Base-by-base conservation (phyloP, 352 stramenopile species). In the Pythium phragmiticola region DNA sequence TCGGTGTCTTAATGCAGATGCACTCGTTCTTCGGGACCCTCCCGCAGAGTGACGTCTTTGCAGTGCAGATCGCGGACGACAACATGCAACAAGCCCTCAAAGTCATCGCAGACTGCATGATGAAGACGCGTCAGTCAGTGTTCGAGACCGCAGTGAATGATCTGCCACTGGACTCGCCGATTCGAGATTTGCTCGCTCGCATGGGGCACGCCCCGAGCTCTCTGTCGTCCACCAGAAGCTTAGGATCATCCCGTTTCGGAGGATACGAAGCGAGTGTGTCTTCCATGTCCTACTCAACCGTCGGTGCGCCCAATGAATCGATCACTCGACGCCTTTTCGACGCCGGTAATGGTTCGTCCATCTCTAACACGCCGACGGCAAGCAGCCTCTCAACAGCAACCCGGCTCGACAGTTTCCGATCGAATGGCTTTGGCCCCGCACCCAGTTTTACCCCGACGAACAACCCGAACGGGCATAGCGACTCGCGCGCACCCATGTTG, bases 1-100 rank as follows among this genome's bases (percentile, higher is more conserved):
- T 88, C 41, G 83, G 81, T 42, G 77, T 94, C 23, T 70, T 95
- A 34, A 92, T 92, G 81, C 80, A 92, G 60, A 92, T 94, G 84
- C 84, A 95, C 57, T 88, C 75, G 37, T 92, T 94, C 64, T 93
- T 95, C 48, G 84, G 82, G 7, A 93, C 82, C 12, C 69, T 92
- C 17, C 76, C 84, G 9, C 63, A 77, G 43, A 82, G 62, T 8
- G 78, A 94, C 42, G 54, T 89, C 4, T 88, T 92, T 48, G 77
- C 79, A 11, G 78, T 84, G 19, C 77, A 90, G 46, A 88, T 88
- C 30, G 87, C 87, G 8, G 84, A 89, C 39, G 73, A 88, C 63
- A 90, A 87, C 45, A 90, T 94, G 80, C 77, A 87, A 28, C 72
- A 76, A 45, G 80, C 84, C 8, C 60, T 94, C 21, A 74, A 77